Evolutionary conservation across 768 basidiomycete genomes (phyloP).

Genomic region (Mycena chlorophos): DNA sequence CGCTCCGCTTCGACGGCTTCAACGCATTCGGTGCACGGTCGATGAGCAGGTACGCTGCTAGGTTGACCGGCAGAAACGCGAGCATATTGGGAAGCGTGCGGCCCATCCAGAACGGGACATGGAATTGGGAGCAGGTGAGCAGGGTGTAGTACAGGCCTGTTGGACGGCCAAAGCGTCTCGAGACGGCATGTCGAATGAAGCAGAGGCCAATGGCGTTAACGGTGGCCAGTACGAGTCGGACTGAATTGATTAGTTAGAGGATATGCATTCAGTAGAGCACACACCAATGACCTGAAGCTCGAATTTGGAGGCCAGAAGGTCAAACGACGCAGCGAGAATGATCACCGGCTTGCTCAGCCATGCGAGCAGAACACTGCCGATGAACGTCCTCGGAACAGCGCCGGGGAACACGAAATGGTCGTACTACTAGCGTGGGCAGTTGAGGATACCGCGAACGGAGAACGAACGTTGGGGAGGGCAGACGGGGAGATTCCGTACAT

Average conservation of each 20-base stretch:
- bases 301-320: conserved; percentile 53
- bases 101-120: conserved; percentile 91
- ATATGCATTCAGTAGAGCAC: conserved; percentile 24
- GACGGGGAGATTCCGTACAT: conserved; percentile 61
- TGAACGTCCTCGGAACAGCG: conserved; percentile 84
- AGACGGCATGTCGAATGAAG: conserved; percentile 62
- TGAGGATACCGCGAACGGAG: not conserved
- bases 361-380: conserved; percentile 72
- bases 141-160: conserved; percentile 62
- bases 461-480: conserved; percentile 51
- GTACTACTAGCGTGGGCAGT: conserved; percentile 51
- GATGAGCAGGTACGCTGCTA: conserved; percentile 53
- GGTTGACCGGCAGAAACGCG: conserved; percentile 76
- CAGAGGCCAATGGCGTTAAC: conserved; percentile 64
- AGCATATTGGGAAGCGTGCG: conserved; percentile 95
- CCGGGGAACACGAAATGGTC: conserved; percentile 91
- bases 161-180: conserved; percentile 59
- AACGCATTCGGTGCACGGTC: conserved; percentile 40
- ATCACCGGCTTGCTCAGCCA: conserved; percentile 54
- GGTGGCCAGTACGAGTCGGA: conserved; percentile 69
- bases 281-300: conserved; percentile 71
- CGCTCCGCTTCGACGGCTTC: conserved; percentile 35
- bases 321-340: conserved; percentile 40
- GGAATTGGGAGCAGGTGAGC: conserved; percentile 83
- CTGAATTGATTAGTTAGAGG: conserved; percentile 40